These are phyloP conservation scores for Aeschynomene evenia DNA, from an alignment of 306 rosid genomes.

Conservation along the genomic window DNA sequence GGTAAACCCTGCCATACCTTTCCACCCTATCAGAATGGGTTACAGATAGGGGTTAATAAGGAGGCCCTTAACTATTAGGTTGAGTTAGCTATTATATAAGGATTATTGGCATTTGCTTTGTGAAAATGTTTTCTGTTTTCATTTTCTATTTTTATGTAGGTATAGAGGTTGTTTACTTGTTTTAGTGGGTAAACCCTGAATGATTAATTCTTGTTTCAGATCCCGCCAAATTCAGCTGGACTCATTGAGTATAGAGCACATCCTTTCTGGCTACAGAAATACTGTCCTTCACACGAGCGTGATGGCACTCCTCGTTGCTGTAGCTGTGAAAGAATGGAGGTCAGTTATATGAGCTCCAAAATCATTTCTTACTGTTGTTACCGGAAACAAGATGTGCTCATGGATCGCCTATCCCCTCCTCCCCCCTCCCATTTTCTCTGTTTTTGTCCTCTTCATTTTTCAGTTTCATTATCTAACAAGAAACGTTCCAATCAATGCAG, in stretches of 20 bases:
- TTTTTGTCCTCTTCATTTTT: not conserved
- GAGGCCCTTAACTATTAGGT: no score
- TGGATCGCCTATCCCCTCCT: not conserved
- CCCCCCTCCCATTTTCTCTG: not conserved
- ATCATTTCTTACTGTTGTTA: not conserved
- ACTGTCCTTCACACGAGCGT: slow-evolving; percentile 92
- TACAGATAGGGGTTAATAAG: no score
- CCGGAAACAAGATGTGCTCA: not conserved
- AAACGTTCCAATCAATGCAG: slow-evolving; percentile 58
- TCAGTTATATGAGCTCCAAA: slow-evolving; percentile 38
- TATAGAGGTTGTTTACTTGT: no score
- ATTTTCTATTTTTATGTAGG: no score
- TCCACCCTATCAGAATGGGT: no score
- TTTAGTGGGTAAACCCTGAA: no score
- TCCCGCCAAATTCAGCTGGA: slow-evolving; percentile 90
- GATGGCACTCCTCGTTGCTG: slow-evolving; percentile 97
- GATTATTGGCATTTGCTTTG: no score
- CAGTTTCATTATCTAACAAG: slow-evolving; percentile 26
- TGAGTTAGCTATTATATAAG: no score
- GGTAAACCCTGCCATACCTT: no score
- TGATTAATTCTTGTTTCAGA: slow-evolving; percentile 44
- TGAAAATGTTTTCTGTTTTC: no score
- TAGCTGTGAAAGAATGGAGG: slow-evolving; percentile 99
- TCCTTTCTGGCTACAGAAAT: slow-evolving; percentile 93
- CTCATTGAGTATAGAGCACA: slow-evolving; percentile 93